phyloP scores from a whole-genome alignment of 345 rosid species.

The Brassica napus region Da-Ae NC_063439.1:250501-251000 shows the following conservation, averaged over 20 bases:
- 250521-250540: constrained; percentile 46
- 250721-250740: constrained; percentile 38
- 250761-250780: constrained; percentile 22
- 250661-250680: constrained; percentile 30
- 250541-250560: constrained; percentile 31
- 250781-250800: constrained; percentile 28
- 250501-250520: constrained; percentile 49
- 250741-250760: constrained; percentile 38
- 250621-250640: constrained; percentile 9
- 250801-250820: constrained; percentile 29
- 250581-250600: constrained; percentile 41
- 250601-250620: constrained; percentile 7
- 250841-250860: constrained; percentile 35
- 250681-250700: constrained; percentile 35
- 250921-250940: not conserved
- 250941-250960: constrained; percentile 1
- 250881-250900: constrained; percentile 31
- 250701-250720: constrained; percentile 51
- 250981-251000: constrained; percentile 45
- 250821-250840: constrained; percentile 41
- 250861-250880: constrained; percentile 20
- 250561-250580: constrained; percentile 42
- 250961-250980: constrained; percentile 25
- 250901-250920: constrained; percentile 45
- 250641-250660: constrained; percentile 26